phyloP scores from a whole-genome alignment of 2,329 filamentous ascomycete genomes.

The Alternaria consortialis region DNA sequence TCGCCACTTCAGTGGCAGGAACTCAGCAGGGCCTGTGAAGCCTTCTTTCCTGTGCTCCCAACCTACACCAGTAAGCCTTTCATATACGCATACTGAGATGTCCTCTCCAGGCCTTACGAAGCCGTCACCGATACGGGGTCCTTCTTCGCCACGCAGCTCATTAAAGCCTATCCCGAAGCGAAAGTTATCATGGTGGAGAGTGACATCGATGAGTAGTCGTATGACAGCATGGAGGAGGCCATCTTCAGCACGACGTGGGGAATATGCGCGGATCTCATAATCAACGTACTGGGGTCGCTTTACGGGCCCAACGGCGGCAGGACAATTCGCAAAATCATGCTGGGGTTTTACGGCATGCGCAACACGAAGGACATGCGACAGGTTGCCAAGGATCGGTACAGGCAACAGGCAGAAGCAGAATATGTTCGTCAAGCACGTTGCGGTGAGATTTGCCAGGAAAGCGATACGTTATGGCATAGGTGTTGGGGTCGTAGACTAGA shows the following conservation, averaged over 20 bases:
- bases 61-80: constrained; percentile 20
- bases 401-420: constrained; percentile 17
- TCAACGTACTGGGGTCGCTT: constrained; percentile 4
- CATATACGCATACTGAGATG: constrained; percentile 55
- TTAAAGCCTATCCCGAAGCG: constrained; percentile 39
- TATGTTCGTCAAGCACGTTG: constrained; percentile 15
- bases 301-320: constrained; percentile 10
- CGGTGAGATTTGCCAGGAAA: not conserved
- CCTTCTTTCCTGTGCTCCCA: constrained; percentile 9
- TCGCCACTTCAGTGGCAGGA: constrained; percentile 11
- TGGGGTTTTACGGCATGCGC: constrained; percentile 5
- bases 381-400: constrained; percentile 19
- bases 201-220: constrained; percentile 31
- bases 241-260: constrained; percentile 20
- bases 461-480: not conserved
- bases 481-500: not conserved
- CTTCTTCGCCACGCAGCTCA: constrained; percentile 30
- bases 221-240: constrained; percentile 26
- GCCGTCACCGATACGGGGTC: constrained; percentile 36
- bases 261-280: constrained; percentile 7
- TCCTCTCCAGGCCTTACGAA: constrained; percentile 55
- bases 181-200: constrained; percentile 39
- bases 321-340: constrained; percentile 14
- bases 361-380: constrained; percentile 9
- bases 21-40: constrained; percentile 10